A percentile compares a stretch with the other conserved stretches of the same genome.
These are phyloP conservation scores for Yarrowia sp. DNA, from an alignment of 805 yeast species.

Conservation along the genomic window DNA sequence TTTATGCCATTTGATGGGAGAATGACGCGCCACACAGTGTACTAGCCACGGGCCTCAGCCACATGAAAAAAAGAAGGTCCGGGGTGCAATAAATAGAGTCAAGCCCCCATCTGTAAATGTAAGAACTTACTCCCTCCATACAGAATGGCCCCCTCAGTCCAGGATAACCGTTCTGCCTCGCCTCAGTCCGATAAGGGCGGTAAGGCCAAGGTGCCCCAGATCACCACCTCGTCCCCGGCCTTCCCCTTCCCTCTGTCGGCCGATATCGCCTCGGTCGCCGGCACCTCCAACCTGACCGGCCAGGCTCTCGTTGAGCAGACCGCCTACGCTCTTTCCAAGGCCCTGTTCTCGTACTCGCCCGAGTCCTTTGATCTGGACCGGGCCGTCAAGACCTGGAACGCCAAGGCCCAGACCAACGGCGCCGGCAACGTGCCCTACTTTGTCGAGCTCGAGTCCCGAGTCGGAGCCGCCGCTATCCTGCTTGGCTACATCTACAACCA, in stretches of 20 bases:
- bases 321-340: constrained; percentile 49
- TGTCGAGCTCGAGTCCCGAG: constrained; percentile 67
- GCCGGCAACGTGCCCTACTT: constrained; percentile 66
- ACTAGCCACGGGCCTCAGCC: constrained; percentile 31
- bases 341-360: constrained; percentile 67
- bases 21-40: constrained; percentile 17
- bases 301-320: constrained; percentile 48
- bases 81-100: constrained; percentile 18
- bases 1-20: constrained; percentile 9
- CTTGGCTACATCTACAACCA: constrained; percentile 65
- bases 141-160: constrained; percentile 42
- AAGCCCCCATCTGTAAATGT: too few relatives aligned
- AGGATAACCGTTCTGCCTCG: constrained; percentile 21
- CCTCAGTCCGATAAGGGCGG: constrained; percentile 18
- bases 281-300: constrained; percentile 44
- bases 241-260: constrained; percentile 43
- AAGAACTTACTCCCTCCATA: too few relatives aligned
- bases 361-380: constrained; percentile 65
- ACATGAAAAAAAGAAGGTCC: constrained; percentile 9
- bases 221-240: constrained; percentile 33
- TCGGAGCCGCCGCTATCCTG: constrained; percentile 83
- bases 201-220: constrained; percentile 17
- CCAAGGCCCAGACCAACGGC: constrained; percentile 59
- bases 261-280: constrained; percentile 42
- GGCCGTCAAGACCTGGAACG: constrained; percentile 67